phyloP scores from a whole-genome alignment of 371 early-diverging fungal species.

The Catenaria anguillulae region DNA sequence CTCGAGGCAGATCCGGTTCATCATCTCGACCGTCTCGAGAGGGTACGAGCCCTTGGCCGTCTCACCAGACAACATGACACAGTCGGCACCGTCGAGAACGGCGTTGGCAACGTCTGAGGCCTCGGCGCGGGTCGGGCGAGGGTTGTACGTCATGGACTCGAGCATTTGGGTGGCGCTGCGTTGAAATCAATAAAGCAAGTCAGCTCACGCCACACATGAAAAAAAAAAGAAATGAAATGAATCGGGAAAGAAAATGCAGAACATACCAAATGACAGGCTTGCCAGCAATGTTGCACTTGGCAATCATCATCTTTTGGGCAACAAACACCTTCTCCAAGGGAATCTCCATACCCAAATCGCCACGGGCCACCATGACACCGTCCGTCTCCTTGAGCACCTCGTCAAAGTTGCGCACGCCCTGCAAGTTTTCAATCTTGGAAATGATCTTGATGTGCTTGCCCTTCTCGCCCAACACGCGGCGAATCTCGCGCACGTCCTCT shows the following conservation, averaged over 20 bases:
- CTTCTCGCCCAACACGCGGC: conserved; percentile 55
- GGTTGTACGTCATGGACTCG: conserved; percentile 93
- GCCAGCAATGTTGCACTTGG: conserved; percentile 80
- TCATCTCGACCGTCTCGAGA: conserved; percentile 35
- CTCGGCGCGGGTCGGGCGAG: conserved; percentile 97
- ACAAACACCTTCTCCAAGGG: conserved; percentile 80
- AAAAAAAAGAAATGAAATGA: neutral
- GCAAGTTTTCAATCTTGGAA: conserved; percentile 88
- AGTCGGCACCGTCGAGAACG: conserved; percentile 89
- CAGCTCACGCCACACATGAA: no score
- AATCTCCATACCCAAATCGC: conserved; percentile 96
- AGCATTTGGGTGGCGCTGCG: conserved; percentile 94
- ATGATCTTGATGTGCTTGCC: conserved; percentile 83
- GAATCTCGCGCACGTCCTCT: conserved; percentile 72
- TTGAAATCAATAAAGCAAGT: no score
- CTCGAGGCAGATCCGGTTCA: conserved; percentile 16
- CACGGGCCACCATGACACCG: conserved; percentile 98
- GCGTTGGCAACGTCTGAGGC: conserved; percentile 98
- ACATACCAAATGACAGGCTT: conserved; percentile 79
- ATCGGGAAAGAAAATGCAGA: neutral
- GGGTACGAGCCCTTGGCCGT: conserved; percentile 87
- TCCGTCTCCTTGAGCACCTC: conserved; percentile 89
- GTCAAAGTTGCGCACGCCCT: conserved; percentile 93
- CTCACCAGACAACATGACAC: conserved; percentile 98
- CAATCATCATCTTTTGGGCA: conserved; percentile 94